Evolutionary conservation across 495 filamentous ascomycete genomes (phyloP), one percentile per base, ranked within the genome.

Genomic region (Trichoderma reesei): DNA sequence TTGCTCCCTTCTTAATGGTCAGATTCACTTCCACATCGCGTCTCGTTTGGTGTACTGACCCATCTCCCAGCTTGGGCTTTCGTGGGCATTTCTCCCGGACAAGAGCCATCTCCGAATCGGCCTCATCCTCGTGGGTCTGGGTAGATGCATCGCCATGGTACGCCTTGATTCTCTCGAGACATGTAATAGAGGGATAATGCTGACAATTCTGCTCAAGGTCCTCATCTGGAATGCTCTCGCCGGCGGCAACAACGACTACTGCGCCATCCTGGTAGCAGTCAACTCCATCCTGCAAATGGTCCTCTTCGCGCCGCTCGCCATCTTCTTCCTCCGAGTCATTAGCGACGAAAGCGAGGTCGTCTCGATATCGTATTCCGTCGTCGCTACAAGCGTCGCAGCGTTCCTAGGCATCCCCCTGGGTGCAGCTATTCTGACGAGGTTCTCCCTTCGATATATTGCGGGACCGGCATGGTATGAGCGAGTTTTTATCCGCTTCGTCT

Each of bases 1-100:
- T 96, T n/a, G 90, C 90, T 0, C 93, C 92, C 0, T 81, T 96
- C 11, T 74, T 96, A 37, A 96, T 96, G 93, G 90, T 90, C 70
- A 69, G 78, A 70, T 2, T 6, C 18, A 5, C 16, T n/a, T 26
- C 39, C 13, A 39, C 51, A 26, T 33, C 59, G 4, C 26, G 26
- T 26, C 26, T 26, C 26, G 26, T 26, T 26, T 26, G 26, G 26
- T 26, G 26, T 26, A 26, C 26, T 26, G 26, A 26, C 26, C 26
- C 26, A 26, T 26, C 26, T 26, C 26, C 26, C 61, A 90, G 85
- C 76, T 92, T 7, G 88, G 67, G 2, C 78, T 90, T n/a, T 79
- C 90, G 0, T 94, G 90, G 90, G 90, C 90, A 2, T 92, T 91
- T 69, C 80, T 94, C 11, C 90, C 89, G 0, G 90, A 94, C 71